A percentile compares a stretch with the other conserved stretches of the same genome.
Conservation (phyloP, 306 rosid species). For the Quercus agrifolia region DNA sequence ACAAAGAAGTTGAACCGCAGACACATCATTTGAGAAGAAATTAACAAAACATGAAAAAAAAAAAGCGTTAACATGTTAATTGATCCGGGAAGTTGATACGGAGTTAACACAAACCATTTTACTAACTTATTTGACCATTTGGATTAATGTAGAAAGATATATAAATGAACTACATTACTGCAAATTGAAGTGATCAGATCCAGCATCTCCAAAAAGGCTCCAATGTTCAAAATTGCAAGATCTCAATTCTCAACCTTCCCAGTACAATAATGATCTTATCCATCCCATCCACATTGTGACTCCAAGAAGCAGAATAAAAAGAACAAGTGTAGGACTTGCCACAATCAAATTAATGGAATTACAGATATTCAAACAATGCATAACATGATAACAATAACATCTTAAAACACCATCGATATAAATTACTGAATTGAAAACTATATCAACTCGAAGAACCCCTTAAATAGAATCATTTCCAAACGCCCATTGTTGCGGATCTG, state of each 20-base stretch:
- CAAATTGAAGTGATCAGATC: not conserved
- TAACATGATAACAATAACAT: not conserved
- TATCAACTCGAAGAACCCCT: conserved; percentile 15
- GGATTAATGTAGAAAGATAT: not conserved
- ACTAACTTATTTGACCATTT: too few species aligned
- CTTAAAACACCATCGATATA: not conserved
- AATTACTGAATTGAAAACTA: conserved; percentile 27
- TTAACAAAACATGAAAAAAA: too few species aligned
- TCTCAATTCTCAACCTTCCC: not conserved
- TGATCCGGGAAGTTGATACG: too few species aligned
- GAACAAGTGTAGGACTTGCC: not conserved
- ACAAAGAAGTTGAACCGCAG: too few species aligned
- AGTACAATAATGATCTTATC: not conserved
- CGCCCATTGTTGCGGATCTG: not conserved
- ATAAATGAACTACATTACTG: not conserved
- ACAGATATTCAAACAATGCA: conserved; percentile 12
- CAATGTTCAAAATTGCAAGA: not conserved
- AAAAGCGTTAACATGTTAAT: too few species aligned
- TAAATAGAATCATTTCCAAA: not conserved
- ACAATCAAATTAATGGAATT: conserved; percentile 16
- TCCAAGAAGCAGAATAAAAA: conserved; percentile 3
- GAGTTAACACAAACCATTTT: too few species aligned
- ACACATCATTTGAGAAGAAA: too few species aligned
- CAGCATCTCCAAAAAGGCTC: not conserved
- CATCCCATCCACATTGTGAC: not conserved